Conservation (phyloP, 495 filamentous ascomycete genomes). For the Coniosporium apollinis region DNA sequence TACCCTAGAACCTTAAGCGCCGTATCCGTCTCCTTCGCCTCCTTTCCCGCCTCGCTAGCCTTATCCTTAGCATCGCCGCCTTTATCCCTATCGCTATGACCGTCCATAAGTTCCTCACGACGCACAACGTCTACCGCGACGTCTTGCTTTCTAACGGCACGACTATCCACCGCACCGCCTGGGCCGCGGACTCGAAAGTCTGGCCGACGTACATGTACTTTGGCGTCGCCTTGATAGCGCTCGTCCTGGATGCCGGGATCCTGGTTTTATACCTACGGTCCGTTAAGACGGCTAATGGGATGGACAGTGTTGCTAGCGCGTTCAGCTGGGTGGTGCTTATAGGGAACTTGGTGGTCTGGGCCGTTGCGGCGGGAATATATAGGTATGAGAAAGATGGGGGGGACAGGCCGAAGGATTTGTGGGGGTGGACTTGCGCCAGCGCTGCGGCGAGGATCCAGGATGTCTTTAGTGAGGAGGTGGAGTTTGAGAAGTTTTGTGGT, state of each 20-base stretch:
- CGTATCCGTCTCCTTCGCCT: constrained; percentile 7
- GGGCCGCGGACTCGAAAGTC: constrained; percentile 1
- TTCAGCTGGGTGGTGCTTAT: neutral
- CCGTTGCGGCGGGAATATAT: constrained; percentile 2
- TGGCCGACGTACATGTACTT: constrained; percentile 9
- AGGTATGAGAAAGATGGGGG: constrained; percentile 4
- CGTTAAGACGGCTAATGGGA: constrained; percentile 4
- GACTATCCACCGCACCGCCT: constrained; percentile 6
- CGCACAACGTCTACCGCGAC: constrained; percentile 3
- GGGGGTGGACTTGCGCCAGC: constrained; percentile 23
- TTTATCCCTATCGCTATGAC: constrained; percentile 4
- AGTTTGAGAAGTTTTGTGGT: constrained; percentile 19
- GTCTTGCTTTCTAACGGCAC: constrained; percentile 5
- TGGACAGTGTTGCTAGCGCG: constrained; percentile 1
- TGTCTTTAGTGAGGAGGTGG: constrained; percentile 15
- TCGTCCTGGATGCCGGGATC: constrained; percentile 3
- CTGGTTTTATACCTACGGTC: constrained; percentile 4
- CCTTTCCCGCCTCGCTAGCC: constrained; percentile 4
- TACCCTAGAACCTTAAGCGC: constrained; percentile 3
- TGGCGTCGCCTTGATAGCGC: constrained; percentile 1
- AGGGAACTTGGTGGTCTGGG: constrained; percentile 5
- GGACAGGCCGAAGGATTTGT: constrained; percentile 16
- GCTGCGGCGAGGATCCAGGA: constrained; percentile 19
- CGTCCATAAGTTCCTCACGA: constrained; percentile 6
- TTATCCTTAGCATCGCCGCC: constrained; percentile 2